Base-by-base conservation (phyloP, 192 early-diverging fungal genomes). In the Coemansia sp. region DNA sequence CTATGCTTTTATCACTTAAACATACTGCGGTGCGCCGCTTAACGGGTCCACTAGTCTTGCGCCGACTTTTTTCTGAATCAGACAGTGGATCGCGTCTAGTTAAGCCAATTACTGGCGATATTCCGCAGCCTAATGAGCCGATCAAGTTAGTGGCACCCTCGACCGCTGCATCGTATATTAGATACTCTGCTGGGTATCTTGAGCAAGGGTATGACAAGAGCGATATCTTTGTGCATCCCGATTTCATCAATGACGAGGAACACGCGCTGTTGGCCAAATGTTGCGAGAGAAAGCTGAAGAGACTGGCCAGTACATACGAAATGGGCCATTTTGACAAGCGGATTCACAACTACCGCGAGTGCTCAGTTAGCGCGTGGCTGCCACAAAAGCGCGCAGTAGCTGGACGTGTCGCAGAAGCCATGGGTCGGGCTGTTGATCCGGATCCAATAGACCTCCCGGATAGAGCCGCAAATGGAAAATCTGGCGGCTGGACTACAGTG, bases 241-340 rank as follows among this genome's bases (percentile, higher is more conserved):
- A 72, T 14, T 85, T 85, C 58, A 44, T 85, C 19, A 72, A 43
- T 32, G 32, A 19, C n/a, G 55, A 64, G 1, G 84, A 85, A 52
- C 84, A 85, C 58, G 69, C 71, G n/a, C 55, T 76, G 47, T 64
- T 85, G 47, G 84, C 70, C 40, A 72, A 75, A 49, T 73, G 61
- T 55, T 78, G 79, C 63, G 64, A 80, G 44, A 76, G 66, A 35
- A 88, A 88, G 69, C 84, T 89, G 4, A 63, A 69, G 57, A 75
- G 88, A 11, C 75, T 88, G 38, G 83, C 80, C 3, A 73, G 80
- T 47, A 57, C 70, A n/a, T 93, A 93, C 67, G 83, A 87, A 66
- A 84, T 86, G 72, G 88, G 86, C 17, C 93, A 95, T 66, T 93
- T 93, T 74, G 93, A 95, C 74, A 84, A 84, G 21, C 87, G 92